phyloP scores from a whole-genome alignment of 2,329 filamentous ascomycete species.

The Xylaria sp. region DNA sequence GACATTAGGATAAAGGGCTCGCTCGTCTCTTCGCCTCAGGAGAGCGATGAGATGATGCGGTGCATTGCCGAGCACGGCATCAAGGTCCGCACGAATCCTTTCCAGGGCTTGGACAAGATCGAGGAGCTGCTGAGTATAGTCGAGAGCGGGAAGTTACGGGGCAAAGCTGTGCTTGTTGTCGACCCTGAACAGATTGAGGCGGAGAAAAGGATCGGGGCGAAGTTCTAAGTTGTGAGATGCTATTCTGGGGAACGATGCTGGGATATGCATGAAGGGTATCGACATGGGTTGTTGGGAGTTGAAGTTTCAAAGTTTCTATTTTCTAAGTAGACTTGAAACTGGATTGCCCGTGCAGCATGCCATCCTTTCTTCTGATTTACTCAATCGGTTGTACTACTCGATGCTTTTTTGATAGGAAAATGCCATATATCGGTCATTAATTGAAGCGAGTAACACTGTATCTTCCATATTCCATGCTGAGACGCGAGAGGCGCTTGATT shows the following conservation, averaged over 20 bases:
- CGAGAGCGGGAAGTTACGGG: constrained; percentile 62
- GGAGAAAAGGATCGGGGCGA: constrained; percentile 38
- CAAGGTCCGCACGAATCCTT: constrained; percentile 60
- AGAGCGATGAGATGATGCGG: constrained; percentile 59
- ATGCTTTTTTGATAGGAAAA: too few species aligned
- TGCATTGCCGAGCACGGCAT: constrained; percentile 58
- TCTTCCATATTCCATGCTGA: not conserved
- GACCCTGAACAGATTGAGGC: constrained; percentile 54
- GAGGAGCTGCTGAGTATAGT: constrained; percentile 61
- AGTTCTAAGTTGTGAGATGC: constrained; percentile 24
- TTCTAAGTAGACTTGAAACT: constrained; percentile 12
- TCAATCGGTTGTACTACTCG: not conserved
- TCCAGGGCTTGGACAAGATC: constrained; percentile 62
- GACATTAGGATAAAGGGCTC: constrained; percentile 46
- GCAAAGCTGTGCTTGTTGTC: constrained; percentile 64
- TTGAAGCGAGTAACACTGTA: not conserved
- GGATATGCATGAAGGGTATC: constrained; percentile 7
- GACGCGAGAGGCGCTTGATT: not conserved
- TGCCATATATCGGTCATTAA: not conserved
- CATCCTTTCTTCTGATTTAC: not conserved
- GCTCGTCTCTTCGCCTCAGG: constrained; percentile 54
- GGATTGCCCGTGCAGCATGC: not conserved
- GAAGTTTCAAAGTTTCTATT: constrained; percentile 14
- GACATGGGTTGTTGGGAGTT: not conserved
- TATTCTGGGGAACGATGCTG: not conserved